Base-by-base conservation (phyloP, 805 yeast genomes). In the Deakozyma indianensis region DNA sequence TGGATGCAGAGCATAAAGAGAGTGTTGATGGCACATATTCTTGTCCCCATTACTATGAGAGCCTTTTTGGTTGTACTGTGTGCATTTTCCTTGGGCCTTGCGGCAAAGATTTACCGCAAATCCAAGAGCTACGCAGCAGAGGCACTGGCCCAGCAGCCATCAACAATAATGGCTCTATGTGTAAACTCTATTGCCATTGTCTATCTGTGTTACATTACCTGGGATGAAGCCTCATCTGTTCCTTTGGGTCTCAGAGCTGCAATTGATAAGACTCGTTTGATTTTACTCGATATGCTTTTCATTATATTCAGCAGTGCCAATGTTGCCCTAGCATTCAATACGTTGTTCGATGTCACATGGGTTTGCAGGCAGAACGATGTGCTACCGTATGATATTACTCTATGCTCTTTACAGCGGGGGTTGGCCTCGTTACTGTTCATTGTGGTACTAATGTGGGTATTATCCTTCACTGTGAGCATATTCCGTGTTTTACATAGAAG, bases 211-310 rank as follows among this genome's bases (percentile, higher is more conserved):
- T 87, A 84, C 61, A 84, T 90, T 59, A 78, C 95, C 2, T 78
- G 77, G 56, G 97, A 92, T 61, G 98, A 92, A 62, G 90, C 85
- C 62, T 74, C 80, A 22, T 94, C 96, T 14, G 82, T 85, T 58
- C 98, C 97, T 0, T 61, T 92, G 43, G 98, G 98, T 0, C 68
- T 92, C 41, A 73, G 98, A 53, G 75, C 85, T 50, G 94, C 96
- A 0, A 67, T 75, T 48, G 85, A 83, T 22, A 92, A 92, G 59
- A 74, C 92, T 69, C 72, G 83, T 56, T 71, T 90, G 48, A 71
- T 90, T 49, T 67, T 87, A 68, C 67, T 87, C 53, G 98, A 92
- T 59, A 67, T 90, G 38, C 64, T 90, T 25, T 86, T 92, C 61
- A 85, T 92, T 50, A 87, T 90, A 21, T 84, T 88, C 57, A 78